Evolutionary conservation across 805 yeast genomes (phyloP), one percentile per base, ranked within the genome.

Genomic region (Ogataea zsoltii): DNA sequence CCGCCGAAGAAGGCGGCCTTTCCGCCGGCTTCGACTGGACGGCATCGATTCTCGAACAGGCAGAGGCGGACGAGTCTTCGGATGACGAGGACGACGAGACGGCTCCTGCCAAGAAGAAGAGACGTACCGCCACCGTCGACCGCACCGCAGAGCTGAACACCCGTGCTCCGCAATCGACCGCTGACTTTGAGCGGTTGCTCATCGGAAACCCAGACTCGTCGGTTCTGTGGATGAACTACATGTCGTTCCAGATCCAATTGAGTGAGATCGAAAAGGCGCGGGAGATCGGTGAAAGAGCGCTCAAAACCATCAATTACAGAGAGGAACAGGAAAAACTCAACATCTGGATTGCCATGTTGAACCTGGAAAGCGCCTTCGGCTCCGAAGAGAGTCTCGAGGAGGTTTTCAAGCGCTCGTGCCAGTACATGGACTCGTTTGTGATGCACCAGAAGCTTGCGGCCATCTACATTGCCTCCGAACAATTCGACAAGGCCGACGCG

Each of bases 11-110:
- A 4, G 70, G 66, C 32, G 96, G 96, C 7, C 74, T 94, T 46
- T 81, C 90, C 15, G 84, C 95, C 32, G 95, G 95, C 3, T 94
- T 94, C 58, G 97, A 94, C 66, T 94, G 99, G 99, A 85, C 96
- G 37, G 96, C 96, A 2, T 83, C 88, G 33, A 82, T 88, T 54
- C 72, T 90, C 51, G 96, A 88, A 56, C 95, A 88, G 68, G 88
- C 85, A 15, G 82, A 79, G 48, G 82, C 74, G 15, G 74, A 69
- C 2, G 77, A 71, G 18, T 76, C 73, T 2, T 74, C 76, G 2
- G 78, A 79, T 4, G 86, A 77, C 5, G 86, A 77, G 12, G 80
- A 79, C 10, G 82, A 76, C 38, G 77, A 57, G 63, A 72, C 15
- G 70, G 67, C 53, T 67, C 60, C 51, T 69, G 63, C 54, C 72